These are phyloP conservation scores for Hyaloperonospora brassicae DNA, from an alignment of 352 stramenopile species.

Conservation along the genomic window DNA sequence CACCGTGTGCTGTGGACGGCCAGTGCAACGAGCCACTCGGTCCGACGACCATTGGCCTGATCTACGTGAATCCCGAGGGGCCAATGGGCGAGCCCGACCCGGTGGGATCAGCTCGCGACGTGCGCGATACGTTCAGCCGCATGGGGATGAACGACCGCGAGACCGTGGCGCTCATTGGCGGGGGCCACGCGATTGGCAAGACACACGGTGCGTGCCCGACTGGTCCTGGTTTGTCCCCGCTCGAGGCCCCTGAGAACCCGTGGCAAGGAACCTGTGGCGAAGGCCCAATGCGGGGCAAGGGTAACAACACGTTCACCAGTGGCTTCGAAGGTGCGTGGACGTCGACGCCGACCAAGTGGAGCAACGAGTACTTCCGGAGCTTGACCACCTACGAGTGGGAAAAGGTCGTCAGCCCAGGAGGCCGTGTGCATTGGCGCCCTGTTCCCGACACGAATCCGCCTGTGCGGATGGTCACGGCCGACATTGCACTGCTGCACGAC, in stretches of 20 bases:
- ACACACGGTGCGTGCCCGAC: conserved; percentile 77
- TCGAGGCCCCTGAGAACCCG: conserved; percentile 42
- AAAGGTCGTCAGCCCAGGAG: conserved; percentile 55
- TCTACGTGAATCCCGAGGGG: conserved; percentile 66
- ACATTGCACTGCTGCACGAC: conserved; percentile 70
- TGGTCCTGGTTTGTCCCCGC: conserved; percentile 35
- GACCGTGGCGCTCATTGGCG: conserved; percentile 89
- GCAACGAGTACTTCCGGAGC: conserved; percentile 90
- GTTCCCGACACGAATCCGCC: conserved; percentile 40
- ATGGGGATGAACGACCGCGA: conserved; percentile 91
- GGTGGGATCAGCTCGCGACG: conserved; percentile 84
- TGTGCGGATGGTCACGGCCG: conserved; percentile 81
- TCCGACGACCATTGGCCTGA: conserved; percentile 48
- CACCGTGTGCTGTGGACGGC: conserved; percentile 34
- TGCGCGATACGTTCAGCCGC: conserved; percentile 89
- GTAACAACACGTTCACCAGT: conserved; percentile 64
- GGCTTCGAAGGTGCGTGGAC: conserved; percentile 87
- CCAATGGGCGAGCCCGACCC: conserved; percentile 67
- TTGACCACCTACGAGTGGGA: conserved; percentile 84
- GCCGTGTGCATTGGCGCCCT: conserved; percentile 65
- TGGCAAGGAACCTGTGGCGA: conserved; percentile 48
- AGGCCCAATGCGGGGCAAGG: conserved; percentile 38
- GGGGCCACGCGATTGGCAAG: conserved; percentile 88
- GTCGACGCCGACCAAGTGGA: conserved; percentile 81
- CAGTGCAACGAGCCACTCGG: conserved; percentile 50